These are phyloP conservation scores for Camellia oleifera DNA, from an alignment of 179 eudicot genomes.

Conservation along the genomic window DNA sequence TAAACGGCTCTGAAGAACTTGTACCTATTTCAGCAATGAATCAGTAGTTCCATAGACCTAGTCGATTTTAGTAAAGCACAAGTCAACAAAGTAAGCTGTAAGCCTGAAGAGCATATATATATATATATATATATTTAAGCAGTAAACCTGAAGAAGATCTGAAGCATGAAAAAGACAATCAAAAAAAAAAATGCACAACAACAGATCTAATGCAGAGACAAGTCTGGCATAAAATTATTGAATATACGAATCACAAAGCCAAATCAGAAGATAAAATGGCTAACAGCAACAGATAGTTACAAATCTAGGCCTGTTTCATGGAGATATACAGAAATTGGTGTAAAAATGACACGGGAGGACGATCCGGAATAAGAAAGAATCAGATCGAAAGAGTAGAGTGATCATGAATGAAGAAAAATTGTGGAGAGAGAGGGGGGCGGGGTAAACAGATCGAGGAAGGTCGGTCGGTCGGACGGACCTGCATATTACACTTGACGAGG, in stretches of 20 bases:
- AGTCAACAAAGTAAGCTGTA: neutral
- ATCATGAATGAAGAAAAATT: neutral
- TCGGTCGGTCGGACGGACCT: constrained; percentile 45
- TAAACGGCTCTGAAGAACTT: neutral
- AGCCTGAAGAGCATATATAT: neutral
- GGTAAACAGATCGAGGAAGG: neutral
- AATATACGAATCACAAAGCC: neutral
- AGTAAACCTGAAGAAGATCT: neutral
- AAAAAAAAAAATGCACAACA: neutral
- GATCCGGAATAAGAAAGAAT: neutral
- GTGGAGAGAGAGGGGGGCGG: neutral
- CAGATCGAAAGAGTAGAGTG: neutral
- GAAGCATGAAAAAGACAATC: neutral
- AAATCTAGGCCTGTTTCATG: neutral
- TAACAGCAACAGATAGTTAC: neutral
- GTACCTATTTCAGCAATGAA: neutral
- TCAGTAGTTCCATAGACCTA: neutral
- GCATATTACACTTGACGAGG: constrained; percentile 89
- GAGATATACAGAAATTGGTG: neutral
- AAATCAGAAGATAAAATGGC: neutral
- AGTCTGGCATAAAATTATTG: neutral
- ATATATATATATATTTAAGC: neutral
- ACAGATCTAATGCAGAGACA: neutral
- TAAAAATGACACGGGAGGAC: neutral
- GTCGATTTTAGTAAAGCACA: neutral